Conservation (phyloP, 2,329 filamentous ascomycete species). For the Colletotrichum noveboracense region DNA sequence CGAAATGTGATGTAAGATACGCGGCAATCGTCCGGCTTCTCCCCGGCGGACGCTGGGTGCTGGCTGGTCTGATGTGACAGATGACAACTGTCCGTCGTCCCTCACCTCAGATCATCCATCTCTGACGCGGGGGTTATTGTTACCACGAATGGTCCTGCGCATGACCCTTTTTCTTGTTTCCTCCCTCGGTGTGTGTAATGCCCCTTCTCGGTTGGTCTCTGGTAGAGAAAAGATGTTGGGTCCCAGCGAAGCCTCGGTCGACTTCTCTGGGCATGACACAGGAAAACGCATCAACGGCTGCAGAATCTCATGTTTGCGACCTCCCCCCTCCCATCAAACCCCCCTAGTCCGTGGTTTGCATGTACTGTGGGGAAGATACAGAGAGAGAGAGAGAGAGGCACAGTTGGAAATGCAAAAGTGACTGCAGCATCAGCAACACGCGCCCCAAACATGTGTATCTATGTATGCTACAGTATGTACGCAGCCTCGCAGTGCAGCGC, state of each 20-base stretch:
- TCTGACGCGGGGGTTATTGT: neutral
- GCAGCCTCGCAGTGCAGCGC: neutral
- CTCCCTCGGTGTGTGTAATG: neutral
- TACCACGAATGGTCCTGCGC: no score
- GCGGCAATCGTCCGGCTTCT: constrained; percentile 2
- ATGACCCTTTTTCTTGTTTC: neutral
- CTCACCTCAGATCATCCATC: neutral
- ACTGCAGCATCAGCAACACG: neutral
- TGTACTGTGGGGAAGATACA: neutral
- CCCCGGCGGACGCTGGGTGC: neutral
- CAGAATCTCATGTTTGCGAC: neutral
- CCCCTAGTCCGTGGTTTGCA: neutral
- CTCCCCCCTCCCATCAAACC: neutral
- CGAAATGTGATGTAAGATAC: constrained; percentile 8
- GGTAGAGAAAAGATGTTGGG: neutral
- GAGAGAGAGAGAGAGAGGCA: neutral
- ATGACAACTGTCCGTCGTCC: neutral
- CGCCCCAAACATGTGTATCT: neutral
- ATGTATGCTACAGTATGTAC: neutral
- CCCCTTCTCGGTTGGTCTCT: neutral
- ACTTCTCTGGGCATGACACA: neutral
- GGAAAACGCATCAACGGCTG: neutral
- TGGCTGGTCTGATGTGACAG: neutral
- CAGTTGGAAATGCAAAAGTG: neutral
- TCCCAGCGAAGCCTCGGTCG: neutral